These are phyloP conservation scores for Agrocybe pediades DNA, from an alignment of 768 basidiomycete species.

Conservation along the genomic window DNA sequence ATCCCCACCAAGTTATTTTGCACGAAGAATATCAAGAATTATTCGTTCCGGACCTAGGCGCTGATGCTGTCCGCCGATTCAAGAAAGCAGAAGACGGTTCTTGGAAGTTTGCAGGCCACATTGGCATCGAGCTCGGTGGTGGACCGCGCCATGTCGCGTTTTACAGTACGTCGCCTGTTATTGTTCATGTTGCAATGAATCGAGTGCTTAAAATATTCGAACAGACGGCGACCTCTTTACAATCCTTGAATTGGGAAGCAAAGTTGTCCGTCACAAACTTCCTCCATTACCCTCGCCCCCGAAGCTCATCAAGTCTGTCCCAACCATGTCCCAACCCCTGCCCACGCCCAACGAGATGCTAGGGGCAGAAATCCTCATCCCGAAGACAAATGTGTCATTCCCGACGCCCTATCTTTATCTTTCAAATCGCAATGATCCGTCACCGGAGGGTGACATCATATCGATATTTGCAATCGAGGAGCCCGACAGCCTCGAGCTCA, in stretches of 20 bases:
- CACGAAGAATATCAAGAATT: slow-evolving; percentile 55
- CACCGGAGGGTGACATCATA: slow-evolving; percentile 70
- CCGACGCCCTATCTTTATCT: slow-evolving; percentile 64
- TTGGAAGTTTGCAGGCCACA: slow-evolving; percentile 52
- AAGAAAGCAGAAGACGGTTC: slow-evolving; percentile 40
- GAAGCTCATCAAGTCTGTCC: slow-evolving; percentile 43
- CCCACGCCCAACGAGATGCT: slow-evolving; percentile 52
- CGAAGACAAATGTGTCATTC: slow-evolving; percentile 50
- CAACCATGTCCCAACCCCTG: slow-evolving; percentile 49
- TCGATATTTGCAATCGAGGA: slow-evolving; percentile 63
- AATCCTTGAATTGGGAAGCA: slow-evolving; percentile 64
- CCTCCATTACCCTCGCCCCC: slow-evolving; percentile 42
- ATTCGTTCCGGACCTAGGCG: slow-evolving; percentile 75
- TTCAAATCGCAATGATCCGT: slow-evolving; percentile 76
- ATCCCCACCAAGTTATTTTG: slow-evolving; percentile 74
- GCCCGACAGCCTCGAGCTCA: slow-evolving; percentile 46
- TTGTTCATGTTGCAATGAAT: background rate
- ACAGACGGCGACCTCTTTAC: slow-evolving; percentile 68
- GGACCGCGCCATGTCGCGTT: slow-evolving; percentile 74
- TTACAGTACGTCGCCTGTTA: slow-evolving; percentile 59
- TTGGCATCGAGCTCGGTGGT: slow-evolving; percentile 54
- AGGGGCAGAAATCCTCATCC: slow-evolving; percentile 71
- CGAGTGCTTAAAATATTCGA: background rate
- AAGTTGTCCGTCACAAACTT: slow-evolving; percentile 56
- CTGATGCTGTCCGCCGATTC: slow-evolving; percentile 66